A percentile compares a stretch with the other conserved stretches of the same genome.
Evolutionary conservation across 305 asterid genomes (phyloP).

Genomic region (Nicotiana rustica): DNA sequence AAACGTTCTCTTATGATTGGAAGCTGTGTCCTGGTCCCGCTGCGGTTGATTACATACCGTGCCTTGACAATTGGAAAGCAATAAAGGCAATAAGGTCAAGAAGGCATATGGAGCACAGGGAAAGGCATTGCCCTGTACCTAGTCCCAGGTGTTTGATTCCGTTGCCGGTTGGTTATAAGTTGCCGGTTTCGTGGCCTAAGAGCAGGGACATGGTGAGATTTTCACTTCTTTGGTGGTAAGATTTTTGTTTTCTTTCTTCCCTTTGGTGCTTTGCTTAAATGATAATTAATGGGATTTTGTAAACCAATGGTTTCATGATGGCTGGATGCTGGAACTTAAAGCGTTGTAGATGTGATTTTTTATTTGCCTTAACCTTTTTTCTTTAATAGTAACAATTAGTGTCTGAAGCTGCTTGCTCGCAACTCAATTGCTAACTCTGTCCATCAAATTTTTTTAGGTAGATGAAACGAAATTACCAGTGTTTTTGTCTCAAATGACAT

Average conservation of each 20-base stretch:
- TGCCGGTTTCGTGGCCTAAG: constrained; percentile 92
- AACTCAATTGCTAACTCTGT: no score
- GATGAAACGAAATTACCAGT: no score
- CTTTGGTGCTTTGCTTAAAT: background rate
- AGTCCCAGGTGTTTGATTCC: constrained; percentile 81
- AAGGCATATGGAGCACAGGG: constrained; percentile 88
- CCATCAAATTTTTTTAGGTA: no score
- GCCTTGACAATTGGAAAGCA: constrained; percentile 79
- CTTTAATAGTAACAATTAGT: no score
- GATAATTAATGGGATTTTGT: no score
- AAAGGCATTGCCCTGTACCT: constrained; percentile 85
- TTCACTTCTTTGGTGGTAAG: constrained; percentile 68
- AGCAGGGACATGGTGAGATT: constrained; percentile 98
- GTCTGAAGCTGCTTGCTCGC: no score
- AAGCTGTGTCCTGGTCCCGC: constrained; percentile 57
- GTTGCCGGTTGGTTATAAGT: constrained; percentile 72
- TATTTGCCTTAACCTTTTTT: no score
- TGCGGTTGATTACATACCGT: constrained; percentile 81
- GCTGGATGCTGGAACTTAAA: no score
- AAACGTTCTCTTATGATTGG: constrained; percentile 53
- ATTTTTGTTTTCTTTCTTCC: background rate
- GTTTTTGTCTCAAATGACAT: no score
- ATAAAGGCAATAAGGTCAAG: constrained; percentile 66
- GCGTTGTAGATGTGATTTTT: no score
- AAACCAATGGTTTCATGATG: no score